Evolutionary conservation across 1,284 basidiomycete species (phyloP).

Genomic region (Naganishia sp.): DNA sequence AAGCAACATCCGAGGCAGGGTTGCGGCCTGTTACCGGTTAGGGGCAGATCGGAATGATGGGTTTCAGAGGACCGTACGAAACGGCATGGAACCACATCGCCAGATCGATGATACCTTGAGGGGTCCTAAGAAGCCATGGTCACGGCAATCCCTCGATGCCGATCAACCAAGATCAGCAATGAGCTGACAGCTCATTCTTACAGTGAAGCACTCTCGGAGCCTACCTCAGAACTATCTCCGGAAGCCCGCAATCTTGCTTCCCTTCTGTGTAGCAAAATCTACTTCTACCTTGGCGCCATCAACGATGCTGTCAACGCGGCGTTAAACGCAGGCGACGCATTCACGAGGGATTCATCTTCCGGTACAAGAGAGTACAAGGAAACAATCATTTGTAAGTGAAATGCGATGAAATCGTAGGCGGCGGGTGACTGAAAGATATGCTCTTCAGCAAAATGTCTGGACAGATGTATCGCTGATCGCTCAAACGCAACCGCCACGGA

Average conservation of each 20-base stretch:
- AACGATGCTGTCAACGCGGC: slow-evolving; percentile 92
- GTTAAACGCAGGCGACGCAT: slow-evolving; percentile 80
- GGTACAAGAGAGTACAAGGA: slow-evolving; percentile 84
- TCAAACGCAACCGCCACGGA: slow-evolving; percentile 63
- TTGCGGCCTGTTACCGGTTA: background rate
- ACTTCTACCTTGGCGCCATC: slow-evolving; percentile 90
- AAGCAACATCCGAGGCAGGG: too few species aligned
- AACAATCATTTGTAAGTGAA: slow-evolving; percentile 65
- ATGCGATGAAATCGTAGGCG: background rate
- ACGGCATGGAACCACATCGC: too few species aligned
- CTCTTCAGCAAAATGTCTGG: slow-evolving; percentile 80
- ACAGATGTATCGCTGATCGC: slow-evolving; percentile 71
- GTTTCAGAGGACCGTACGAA: too few species aligned
- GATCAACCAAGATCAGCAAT: background rate
- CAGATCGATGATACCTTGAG: too few species aligned
- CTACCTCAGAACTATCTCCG: slow-evolving; percentile 64
- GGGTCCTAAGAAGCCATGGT: too few species aligned
- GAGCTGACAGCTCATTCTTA: slow-evolving; percentile 11
- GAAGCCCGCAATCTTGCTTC: slow-evolving; percentile 77
- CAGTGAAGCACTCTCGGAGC: slow-evolving; percentile 86
- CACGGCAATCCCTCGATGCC: too few species aligned
- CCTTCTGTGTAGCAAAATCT: slow-evolving; percentile 88
- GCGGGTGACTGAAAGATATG: background rate
- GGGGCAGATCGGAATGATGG: too few species aligned
- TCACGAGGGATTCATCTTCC: slow-evolving; percentile 67